phyloP scores from a whole-genome alignment of 1,284 basidiomycete species.

The Ceratobasidium sp. region DNA sequence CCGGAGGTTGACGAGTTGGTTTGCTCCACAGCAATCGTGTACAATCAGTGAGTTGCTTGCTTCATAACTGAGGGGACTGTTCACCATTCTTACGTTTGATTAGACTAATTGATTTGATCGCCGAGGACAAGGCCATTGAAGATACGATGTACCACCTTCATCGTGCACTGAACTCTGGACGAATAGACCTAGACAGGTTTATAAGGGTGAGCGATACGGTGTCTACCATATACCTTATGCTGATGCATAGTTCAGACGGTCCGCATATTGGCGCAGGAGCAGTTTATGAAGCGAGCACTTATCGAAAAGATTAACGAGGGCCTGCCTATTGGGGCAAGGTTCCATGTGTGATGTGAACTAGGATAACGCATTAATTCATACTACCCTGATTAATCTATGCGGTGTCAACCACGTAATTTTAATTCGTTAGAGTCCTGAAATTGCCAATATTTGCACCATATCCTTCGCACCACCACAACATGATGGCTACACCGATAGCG shows the following conservation, averaged over 20 bases:
- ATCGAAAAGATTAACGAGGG: constrained; percentile 85
- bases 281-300: constrained; percentile 91
- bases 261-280: constrained; percentile 89
- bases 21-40: constrained; percentile 93
- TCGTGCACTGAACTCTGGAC: constrained; percentile 89
- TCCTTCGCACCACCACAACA: constrained; percentile 16
- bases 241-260: constrained; percentile 67
- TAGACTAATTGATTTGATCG: constrained; percentile 92
- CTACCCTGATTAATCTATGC: constrained; percentile 12
- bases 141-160: constrained; percentile 98
- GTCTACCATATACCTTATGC: background rate
- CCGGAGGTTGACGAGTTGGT: constrained; percentile 92
- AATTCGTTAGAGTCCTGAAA: background rate
- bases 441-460: constrained; percentile 25
- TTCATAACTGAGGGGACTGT: background rate
- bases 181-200: constrained; percentile 92
- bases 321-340: constrained; percentile 65
- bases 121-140: constrained; percentile 98
- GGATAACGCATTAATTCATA: constrained; percentile 15
- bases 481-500: constrained; percentile 36
- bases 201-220: constrained; percentile 72
- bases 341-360: constrained; percentile 25
- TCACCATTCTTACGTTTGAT: background rate
- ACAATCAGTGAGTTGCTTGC: constrained; percentile 82
- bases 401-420: background rate